phyloP scores from a whole-genome alignment of 2,329 filamentous ascomycete genomes.

The Scedosporium apiospermum region DNA sequence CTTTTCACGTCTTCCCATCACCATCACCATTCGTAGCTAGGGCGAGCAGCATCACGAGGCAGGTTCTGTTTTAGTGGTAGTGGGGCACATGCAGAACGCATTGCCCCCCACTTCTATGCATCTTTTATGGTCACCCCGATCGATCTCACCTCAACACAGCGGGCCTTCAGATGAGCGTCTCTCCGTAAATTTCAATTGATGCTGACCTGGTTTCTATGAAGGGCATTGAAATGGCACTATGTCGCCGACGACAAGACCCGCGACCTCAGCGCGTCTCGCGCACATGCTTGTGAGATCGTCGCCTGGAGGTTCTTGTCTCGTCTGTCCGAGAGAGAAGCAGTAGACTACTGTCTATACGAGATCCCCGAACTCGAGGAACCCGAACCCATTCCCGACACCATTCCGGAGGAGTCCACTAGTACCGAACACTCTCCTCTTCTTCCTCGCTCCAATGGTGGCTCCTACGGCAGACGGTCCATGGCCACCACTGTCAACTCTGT shows the following conservation, averaged over 20 bases:
- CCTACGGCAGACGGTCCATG: slow-evolving; percentile 12
- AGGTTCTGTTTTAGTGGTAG: too few relatives aligned
- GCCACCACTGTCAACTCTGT: slow-evolving; percentile 26
- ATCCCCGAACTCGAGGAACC: slow-evolving; percentile 37
- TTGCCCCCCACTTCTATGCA: background rate
- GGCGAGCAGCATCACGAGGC: too few relatives aligned
- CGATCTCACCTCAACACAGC: background rate
- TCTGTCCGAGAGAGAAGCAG: slow-evolving; percentile 61
- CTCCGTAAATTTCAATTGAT: background rate
- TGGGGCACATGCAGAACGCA: too few relatives aligned
- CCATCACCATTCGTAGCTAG: background rate
- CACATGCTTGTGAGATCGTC: slow-evolving; percentile 69
- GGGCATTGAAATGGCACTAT: slow-evolving; percentile 68
- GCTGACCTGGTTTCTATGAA: slow-evolving; percentile 19
- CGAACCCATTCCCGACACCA: slow-evolving; percentile 4
- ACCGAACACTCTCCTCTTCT: slow-evolving; percentile 38
- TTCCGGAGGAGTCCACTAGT: background rate
- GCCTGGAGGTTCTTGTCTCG: slow-evolving; percentile 69
- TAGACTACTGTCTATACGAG: slow-evolving; percentile 67
- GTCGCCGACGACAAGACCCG: slow-evolving; percentile 52
- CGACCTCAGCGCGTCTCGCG: slow-evolving; percentile 57
- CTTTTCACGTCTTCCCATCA: background rate
- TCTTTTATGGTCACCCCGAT: background rate
- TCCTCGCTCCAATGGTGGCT: slow-evolving; percentile 16
- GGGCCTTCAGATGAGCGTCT: background rate